Evolutionary conservation across 192 early-diverging fungal species (phyloP).

Genomic region (Backusella morwellensis): DNA sequence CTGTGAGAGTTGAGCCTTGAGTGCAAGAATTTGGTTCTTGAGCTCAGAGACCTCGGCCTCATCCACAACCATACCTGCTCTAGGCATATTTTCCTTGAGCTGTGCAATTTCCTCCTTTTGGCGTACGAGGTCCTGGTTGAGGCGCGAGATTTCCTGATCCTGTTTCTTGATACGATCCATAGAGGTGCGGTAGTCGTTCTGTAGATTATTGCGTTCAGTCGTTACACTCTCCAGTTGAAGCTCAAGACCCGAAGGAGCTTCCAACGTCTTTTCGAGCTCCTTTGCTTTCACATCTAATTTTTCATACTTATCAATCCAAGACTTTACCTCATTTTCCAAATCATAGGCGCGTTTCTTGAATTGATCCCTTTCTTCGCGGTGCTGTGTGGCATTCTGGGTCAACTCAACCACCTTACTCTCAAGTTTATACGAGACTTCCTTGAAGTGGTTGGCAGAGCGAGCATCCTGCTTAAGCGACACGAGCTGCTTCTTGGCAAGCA

Average conservation of each 20-base stretch:
- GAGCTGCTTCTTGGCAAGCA: conserved; percentile 65
- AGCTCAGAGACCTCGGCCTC: conserved; percentile 59
- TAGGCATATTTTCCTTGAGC: conserved; percentile 38
- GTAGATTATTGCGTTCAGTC: conserved; percentile 57
- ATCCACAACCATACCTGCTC: conserved; percentile 45
- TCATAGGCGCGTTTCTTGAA: conserved; percentile 54
- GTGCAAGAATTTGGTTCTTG: conserved; percentile 69
- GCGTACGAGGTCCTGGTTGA: conserved; percentile 50
- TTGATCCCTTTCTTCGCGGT: conserved; percentile 66
- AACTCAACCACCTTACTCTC: conserved; percentile 98
- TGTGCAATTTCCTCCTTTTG: conserved; percentile 65
- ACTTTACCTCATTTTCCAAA: conserved; percentile 63
- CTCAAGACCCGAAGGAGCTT: conserved; percentile 46
- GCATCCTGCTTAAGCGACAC: conserved; percentile 77
- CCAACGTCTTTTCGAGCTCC: conserved; percentile 43
- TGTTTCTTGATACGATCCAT: conserved; percentile 56
- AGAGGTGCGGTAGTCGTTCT: conserved; percentile 58
- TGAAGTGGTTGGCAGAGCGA: conserved; percentile 85
- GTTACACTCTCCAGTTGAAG: conserved; percentile 56
- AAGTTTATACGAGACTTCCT: conserved; percentile 90
- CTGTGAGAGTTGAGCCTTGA: conserved; percentile 71
- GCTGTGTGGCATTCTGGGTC: conserved; percentile 71
- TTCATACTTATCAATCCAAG: conserved; percentile 73
- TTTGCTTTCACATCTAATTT: conserved; percentile 62
- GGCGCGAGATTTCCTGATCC: conserved; percentile 61